phyloP scores from a whole-genome alignment of 73 alveolate species.

The Blepharisma japonicum region DNA sequence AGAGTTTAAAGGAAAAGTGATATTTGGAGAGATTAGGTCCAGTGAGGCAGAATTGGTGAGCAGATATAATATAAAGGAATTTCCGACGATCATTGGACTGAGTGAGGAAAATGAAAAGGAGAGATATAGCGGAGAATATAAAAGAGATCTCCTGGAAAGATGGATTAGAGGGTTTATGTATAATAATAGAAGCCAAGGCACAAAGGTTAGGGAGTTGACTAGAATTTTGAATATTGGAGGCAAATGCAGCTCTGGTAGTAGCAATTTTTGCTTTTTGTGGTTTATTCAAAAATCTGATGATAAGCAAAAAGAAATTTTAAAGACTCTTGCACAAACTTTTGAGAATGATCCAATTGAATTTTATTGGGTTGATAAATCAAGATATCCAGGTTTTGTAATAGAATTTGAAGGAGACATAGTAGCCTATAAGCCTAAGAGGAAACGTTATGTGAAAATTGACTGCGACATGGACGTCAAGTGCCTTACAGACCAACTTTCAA shows the following conservation, averaged over 20 bases:
- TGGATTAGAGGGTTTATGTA: conserved; percentile 90
- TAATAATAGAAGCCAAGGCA: conserved; percentile 40
- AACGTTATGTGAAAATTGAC: conserved; percentile 30
- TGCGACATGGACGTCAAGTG: conserved; percentile 25
- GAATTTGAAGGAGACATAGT: conserved; percentile 45
- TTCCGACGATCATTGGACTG: conserved; percentile 88
- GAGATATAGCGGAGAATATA: conserved; percentile 70
- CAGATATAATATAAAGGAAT: conserved; percentile 51
- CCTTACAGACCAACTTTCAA: conserved; percentile 32
- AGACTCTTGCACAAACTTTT: not conserved
- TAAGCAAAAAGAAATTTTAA: not conserved
- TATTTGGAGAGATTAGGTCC: conserved; percentile 90
- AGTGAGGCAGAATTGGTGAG: conserved; percentile 69
- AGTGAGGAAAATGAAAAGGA: conserved; percentile 65
- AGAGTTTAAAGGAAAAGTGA: conserved; percentile 77
- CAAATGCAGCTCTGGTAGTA: conserved; percentile 53
- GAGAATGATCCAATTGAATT: conserved; percentile 41
- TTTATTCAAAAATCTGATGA: conserved; percentile 45
- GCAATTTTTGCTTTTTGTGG: conserved; percentile 64
- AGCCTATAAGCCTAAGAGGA: conserved; percentile 54
- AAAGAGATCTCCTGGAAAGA: conserved; percentile 77
- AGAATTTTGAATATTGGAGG: conserved; percentile 40
- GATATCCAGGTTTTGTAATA: conserved; percentile 26
- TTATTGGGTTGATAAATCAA: conserved; percentile 36
- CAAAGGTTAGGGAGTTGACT: conserved; percentile 43